A percentile compares a stretch with the other conserved stretches of the same genome.
Evolutionary conservation across 2,329 filamentous ascomycete genomes (phyloP).

Genomic region (Teratosphaeria zuluensis): DNA sequence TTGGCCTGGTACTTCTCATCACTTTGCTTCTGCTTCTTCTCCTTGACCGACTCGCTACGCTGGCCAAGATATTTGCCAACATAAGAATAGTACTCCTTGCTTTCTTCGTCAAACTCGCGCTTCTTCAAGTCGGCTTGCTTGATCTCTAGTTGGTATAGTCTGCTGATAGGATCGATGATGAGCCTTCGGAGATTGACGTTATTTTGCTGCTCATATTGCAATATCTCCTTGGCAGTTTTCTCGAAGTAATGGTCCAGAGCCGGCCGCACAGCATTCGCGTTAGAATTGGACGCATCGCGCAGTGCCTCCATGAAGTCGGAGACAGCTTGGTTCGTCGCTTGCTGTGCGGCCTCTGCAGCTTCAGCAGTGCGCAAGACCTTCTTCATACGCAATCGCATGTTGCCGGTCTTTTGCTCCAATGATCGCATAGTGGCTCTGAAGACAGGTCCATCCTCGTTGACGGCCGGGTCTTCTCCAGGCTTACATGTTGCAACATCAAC

Average conservation of each 20-base stretch:
- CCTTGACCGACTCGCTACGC: slow-evolving; percentile 87
- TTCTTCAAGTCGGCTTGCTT: slow-evolving; percentile 96
- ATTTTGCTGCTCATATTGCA: slow-evolving; percentile 78
- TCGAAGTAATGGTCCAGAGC: slow-evolving; percentile 97
- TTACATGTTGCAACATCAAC: slow-evolving; percentile 81
- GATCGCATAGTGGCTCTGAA: slow-evolving; percentile 97
- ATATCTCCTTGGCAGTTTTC: slow-evolving; percentile 85
- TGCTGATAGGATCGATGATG: slow-evolving; percentile 87
- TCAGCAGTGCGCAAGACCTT: slow-evolving; percentile 93
- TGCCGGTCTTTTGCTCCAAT: slow-evolving; percentile 90
- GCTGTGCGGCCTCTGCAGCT: slow-evolving; percentile 69
- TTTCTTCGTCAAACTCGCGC: slow-evolving; percentile 96
- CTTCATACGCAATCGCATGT: slow-evolving; percentile 90
- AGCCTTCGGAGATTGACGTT: slow-evolving; percentile 76
- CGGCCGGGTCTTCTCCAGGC: slow-evolving; percentile 73
- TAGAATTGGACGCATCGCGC: slow-evolving; percentile 77
- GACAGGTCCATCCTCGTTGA: slow-evolving; percentile 83
- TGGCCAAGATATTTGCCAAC: slow-evolving; percentile 94
- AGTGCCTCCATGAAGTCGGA: slow-evolving; percentile 74
- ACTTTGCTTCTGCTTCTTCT: slow-evolving; percentile 91
- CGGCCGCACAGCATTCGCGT: slow-evolving; percentile 92
- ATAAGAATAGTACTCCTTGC: slow-evolving; percentile 95
- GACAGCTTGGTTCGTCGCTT: slow-evolving; percentile 77
- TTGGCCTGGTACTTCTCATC: slow-evolving; percentile 95
- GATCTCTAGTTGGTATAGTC: slow-evolving; percentile 89